A percentile compares a stretch with the other conserved stretches of the same genome.
phyloP scores from a whole-genome alignment of 2,329 filamentous ascomycete species.

The Nemania bipapillata region DNA sequence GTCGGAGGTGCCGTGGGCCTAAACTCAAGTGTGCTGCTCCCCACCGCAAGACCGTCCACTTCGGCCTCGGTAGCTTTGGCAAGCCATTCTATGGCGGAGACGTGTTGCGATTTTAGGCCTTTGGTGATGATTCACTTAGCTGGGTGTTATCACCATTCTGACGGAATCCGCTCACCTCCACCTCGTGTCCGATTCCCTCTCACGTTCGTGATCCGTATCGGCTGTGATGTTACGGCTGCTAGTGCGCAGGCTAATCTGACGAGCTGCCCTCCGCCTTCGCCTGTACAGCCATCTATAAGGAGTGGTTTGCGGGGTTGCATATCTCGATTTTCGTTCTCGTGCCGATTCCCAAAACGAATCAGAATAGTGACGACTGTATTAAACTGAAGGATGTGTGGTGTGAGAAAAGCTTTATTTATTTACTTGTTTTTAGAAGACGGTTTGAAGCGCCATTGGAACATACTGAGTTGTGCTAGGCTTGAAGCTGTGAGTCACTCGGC shows the following conservation, averaged over 20 bases:
- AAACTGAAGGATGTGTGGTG: neutral
- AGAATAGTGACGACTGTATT: neutral
- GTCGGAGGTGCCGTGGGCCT: conserved; percentile 55
- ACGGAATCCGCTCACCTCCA: conserved; percentile 49
- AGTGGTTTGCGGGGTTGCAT: conserved; percentile 47
- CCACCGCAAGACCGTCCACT: conserved; percentile 62
- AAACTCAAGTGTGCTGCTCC: conserved; percentile 63
- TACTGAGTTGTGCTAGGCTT: neutral
- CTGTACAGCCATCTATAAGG: conserved; percentile 65
- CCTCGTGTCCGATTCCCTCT: conserved; percentile 63
- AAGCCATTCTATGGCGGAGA: conserved; percentile 66
- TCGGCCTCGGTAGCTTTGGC: conserved; percentile 63
- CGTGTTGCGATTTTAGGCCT: conserved; percentile 71
- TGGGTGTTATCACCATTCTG: neutral
- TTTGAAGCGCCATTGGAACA: too few relatives aligned
- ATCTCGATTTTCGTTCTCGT: neutral
- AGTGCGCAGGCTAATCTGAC: conserved; percentile 67
- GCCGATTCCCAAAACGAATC: neutral
- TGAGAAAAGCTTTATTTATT: neutral
- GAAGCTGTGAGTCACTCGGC: conserved; percentile 28
- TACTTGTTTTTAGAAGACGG: too few relatives aligned
- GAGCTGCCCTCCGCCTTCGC: conserved; percentile 71
- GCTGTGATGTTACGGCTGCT: conserved; percentile 64
- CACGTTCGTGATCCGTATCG: conserved; percentile 65
- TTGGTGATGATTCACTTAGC: neutral